phyloP scores from a whole-genome alignment of 2,329 filamentous ascomycete species.

The Diaporthe citriasiana region DNA sequence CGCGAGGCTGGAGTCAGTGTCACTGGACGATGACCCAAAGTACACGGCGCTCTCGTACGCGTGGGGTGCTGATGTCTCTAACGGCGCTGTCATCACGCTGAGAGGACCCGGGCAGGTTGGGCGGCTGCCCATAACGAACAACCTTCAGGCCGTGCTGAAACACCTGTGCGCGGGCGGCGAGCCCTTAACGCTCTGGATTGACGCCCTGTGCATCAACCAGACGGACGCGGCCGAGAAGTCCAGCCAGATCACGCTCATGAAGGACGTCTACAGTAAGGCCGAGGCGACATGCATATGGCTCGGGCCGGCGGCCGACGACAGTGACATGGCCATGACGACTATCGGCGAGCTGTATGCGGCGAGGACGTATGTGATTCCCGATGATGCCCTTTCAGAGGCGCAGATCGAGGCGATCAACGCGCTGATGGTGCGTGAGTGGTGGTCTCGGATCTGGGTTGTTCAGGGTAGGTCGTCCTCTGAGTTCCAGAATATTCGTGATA shows the following conservation, averaged over 20 bases:
- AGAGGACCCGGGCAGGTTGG: background rate
- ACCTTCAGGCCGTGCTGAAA: conserved; percentile 23
- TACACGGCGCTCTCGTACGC: conserved; percentile 23
- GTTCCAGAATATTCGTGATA: no score
- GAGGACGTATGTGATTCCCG: background rate
- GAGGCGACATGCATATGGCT: conserved; percentile 6
- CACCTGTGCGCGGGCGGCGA: background rate
- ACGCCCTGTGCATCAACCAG: conserved; percentile 36
- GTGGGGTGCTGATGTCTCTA: conserved; percentile 11
- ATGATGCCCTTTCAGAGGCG: conserved; percentile 2
- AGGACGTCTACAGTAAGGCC: conserved; percentile 16
- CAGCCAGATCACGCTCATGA: conserved; percentile 30
- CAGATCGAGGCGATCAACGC: conserved; percentile 14
- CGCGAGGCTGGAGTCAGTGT: conserved; percentile 11
- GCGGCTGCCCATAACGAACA: conserved; percentile 1
- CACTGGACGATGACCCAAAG: background rate
- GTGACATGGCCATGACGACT: conserved; percentile 4
- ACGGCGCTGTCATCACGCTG: background rate
- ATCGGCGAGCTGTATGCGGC: conserved; percentile 2
- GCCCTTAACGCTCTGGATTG: conserved; percentile 13
- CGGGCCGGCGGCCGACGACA: background rate
- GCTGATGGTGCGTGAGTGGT: conserved; percentile 7
- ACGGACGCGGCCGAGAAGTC: conserved; percentile 22
- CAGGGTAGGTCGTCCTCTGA: background rate
- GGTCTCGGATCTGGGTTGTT: conserved; percentile 14